Evolutionary conservation across 1,284 basidiomycete species (phyloP).

Genomic region (Pseudozyma flocculosa): DNA sequence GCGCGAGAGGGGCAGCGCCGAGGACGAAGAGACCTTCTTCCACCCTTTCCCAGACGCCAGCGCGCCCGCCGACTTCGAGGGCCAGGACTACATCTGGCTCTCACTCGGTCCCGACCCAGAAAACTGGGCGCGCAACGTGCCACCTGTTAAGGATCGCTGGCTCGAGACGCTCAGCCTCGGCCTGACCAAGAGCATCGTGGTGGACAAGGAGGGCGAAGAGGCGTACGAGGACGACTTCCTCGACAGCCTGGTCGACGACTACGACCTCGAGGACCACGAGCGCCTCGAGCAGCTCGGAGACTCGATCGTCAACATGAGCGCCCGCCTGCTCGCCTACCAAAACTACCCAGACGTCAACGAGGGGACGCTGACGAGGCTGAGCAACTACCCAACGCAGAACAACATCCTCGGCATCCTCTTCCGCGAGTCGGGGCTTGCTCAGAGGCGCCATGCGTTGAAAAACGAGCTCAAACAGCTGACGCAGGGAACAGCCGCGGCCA

Average conservation of each 20-base stretch:
- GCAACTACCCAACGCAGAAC: conserved; percentile 39
- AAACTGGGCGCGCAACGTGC: conserved; percentile 24
- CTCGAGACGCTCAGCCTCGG: conserved; percentile 29
- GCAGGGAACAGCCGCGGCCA: too few species aligned
- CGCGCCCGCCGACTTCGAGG: conserved; percentile 14
- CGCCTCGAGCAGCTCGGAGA: conserved; percentile 35
- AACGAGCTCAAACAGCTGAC: conserved; percentile 6
- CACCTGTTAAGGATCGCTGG: conserved; percentile 30
- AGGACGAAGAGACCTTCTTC: conserved; percentile 39
- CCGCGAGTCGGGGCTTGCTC: conserved; percentile 22
- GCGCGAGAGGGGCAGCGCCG: conserved; percentile 27
- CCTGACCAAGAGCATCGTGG: conserved; percentile 19
- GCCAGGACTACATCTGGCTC: conserved; percentile 20
- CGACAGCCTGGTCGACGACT: conserved; percentile 26
- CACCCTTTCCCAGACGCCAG: conserved; percentile 27
- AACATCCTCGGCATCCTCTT: conserved; percentile 30
- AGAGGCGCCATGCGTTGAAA: conserved; percentile 12
- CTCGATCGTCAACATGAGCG: conserved; percentile 39
- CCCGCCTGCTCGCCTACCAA: conserved; percentile 25
- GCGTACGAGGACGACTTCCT: conserved; percentile 6
- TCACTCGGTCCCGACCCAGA: conserved; percentile 29
- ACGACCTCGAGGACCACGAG: conserved; percentile 35
- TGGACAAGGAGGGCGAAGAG: not conserved
- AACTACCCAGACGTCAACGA: conserved; percentile 35
- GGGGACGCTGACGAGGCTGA: conserved; percentile 20